Evolutionary conservation across 441 rosid genomes (phyloP).

Genomic region (Pelargonium cotyledonis): DNA sequence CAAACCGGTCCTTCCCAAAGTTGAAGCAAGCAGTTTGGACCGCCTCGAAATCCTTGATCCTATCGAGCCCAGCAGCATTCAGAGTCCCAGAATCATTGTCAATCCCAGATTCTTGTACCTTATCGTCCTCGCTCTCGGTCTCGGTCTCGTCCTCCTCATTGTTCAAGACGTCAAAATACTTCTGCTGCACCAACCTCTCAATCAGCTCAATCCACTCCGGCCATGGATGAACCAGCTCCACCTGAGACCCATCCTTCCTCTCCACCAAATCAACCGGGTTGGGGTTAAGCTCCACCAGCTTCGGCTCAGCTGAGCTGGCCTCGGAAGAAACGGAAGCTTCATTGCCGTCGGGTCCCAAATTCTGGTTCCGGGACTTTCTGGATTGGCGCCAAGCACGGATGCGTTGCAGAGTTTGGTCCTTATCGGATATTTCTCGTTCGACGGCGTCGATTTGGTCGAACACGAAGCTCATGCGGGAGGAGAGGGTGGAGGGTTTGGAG

Average conservation of each 20-base stretch:
- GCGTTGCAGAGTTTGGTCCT: conserved; percentile 67
- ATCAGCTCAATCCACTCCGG: conserved; percentile 95
- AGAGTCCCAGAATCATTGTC: conserved; percentile 26
- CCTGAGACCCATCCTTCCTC: conserved; percentile 29
- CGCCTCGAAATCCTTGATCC: conserved; percentile 52
- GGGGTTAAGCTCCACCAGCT: neutral
- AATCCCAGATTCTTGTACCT: conserved; percentile 53
- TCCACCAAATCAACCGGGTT: conserved; percentile 11
- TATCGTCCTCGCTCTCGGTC: conserved; percentile 34
- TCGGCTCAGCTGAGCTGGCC: neutral
- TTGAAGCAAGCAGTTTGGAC: conserved; percentile 74
- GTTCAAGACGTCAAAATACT: conserved; percentile 76
- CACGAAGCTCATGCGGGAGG: conserved; percentile 81
- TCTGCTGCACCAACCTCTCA: conserved; percentile 74
- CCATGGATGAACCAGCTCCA: conserved; percentile 88
- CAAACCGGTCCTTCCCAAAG: conserved; percentile 92
- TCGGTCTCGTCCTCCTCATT: no score
- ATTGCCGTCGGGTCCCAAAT: neutral
- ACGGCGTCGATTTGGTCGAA: conserved; percentile 83
- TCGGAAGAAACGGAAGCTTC: conserved; percentile 1
- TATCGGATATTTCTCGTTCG: conserved; percentile 56
- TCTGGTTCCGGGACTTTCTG: conserved; percentile 27
- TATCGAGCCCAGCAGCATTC: conserved; percentile 38
- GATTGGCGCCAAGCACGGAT: conserved; percentile 89
- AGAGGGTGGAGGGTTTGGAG: conserved; percentile 58